These are phyloP conservation scores for Penicillium occitanis DNA, from an alignment of 2,329 filamentous ascomycete genomes.

Conservation along the genomic window DNA sequence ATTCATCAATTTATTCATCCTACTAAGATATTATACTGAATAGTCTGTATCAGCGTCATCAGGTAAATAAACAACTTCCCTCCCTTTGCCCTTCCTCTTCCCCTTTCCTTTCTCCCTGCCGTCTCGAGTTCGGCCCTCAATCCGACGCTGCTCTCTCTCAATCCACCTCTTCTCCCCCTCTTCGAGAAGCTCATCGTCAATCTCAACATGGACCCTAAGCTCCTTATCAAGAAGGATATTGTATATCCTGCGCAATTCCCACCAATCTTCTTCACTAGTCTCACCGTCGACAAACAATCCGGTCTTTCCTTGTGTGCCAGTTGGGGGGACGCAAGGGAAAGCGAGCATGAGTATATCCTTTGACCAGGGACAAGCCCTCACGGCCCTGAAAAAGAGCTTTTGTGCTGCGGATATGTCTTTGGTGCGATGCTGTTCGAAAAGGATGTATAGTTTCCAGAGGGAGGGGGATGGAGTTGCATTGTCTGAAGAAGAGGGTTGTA, in stretches of 20 bases:
- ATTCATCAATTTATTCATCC: conserved; percentile 20
- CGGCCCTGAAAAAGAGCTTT: conserved; percentile 55
- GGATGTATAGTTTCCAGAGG: conserved; percentile 55
- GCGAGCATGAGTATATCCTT: conserved; percentile 61
- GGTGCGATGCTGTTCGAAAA: conserved; percentile 48
- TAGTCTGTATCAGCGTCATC: conserved; percentile 29
- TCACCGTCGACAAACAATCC: conserved; percentile 12
- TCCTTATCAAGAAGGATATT: conserved; percentile 62
- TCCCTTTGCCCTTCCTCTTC: neutral
- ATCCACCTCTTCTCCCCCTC: conserved; percentile 30
- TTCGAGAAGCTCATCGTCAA: conserved; percentile 46
- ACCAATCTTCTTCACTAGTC: conserved; percentile 35
- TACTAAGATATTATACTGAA: neutral
- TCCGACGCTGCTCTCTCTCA: neutral
- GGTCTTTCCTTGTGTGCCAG: neutral
- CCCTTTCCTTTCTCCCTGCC: neutral
- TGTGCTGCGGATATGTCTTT: conserved; percentile 48
- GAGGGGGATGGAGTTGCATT: conserved; percentile 29
- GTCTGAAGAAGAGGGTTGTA: conserved; percentile 36
- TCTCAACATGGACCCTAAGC: conserved; percentile 57
- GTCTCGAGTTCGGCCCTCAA: neutral
- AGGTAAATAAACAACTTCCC: conserved; percentile 30
- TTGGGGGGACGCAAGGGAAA: conserved; percentile 44
- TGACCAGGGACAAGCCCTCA: conserved; percentile 62
- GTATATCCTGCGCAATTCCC: conserved; percentile 55